Base-by-base conservation (phyloP, 257 asterid genomes). In the Ilex asprella region DNA sequence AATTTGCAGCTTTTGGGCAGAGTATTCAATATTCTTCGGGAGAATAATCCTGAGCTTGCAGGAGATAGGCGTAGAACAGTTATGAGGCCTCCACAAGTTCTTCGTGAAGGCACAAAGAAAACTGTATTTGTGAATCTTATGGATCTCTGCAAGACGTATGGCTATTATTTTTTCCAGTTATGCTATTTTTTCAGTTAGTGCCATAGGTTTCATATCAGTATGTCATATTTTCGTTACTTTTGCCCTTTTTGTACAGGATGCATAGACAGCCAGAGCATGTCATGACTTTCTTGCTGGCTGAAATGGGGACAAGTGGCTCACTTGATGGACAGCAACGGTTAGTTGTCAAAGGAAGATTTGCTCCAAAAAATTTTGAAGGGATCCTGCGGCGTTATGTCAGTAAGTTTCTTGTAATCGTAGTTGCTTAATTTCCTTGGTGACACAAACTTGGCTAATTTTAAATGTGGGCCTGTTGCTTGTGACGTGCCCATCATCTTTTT, bases 1-100 rank as follows among this genome's bases (percentile, higher is more conserved):
- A n/a, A 8, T 59, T 44, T 74, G 75, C 81, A 92, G 97, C 95
- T 92, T 70, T 82, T 89, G 59, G 97, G 96, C 7, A 72, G 99
- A 51, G 97, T 92, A 30, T 86, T 89, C 73, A 85, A 89, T 74
- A 86, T 86, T 63, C 97, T 92, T 30, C 92, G 97, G 14, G 99
- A 92, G 84, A 89, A 92, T 61, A 92, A 92, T 64, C 97, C 99
- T 2, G 99, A 92, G 76, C 97, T 92, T 70, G 95, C 96, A 60
- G 97, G 99, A 56, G 97, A 91, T 69, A 79, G 99, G 79, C 97
- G 97, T 21, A 84, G 99, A 66, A 92, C 97, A n/a, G 95, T 92
- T 27, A 86, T 92, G 95, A 81, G 95, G 72, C 99, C 99, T 39
- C 99, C 99, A 59, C 99, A 92, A 73, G 96, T 92, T 67, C 99